Percentiles rank a stretch among this genome's conserved stretches.
Evolutionary conservation across 2,329 filamentous ascomycete genomes (phyloP).

Genomic region (Epichloe sibirici): DNA sequence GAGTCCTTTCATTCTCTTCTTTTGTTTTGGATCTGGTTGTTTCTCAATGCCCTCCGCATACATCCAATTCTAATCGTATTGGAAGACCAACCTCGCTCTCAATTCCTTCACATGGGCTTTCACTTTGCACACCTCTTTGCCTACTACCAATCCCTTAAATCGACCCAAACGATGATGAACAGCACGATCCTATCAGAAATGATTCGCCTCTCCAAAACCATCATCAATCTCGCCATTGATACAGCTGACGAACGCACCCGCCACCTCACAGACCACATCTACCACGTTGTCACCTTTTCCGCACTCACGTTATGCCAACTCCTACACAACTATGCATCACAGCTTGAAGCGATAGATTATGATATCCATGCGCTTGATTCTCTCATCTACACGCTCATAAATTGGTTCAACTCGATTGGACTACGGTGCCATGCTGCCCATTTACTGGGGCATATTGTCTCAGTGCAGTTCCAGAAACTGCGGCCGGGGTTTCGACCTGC

Average conservation of each 20-base stretch:
- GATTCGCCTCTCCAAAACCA: conserved; percentile 11
- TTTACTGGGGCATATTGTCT: conserved; percentile 14
- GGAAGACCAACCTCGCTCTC: conserved; percentile 15
- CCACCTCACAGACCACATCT: conserved; percentile 19
- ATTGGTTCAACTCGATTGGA: conserved; percentile 15
- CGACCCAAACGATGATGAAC: conserved; percentile 7
- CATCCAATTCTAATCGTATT: neutral
- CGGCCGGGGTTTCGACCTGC: neutral
- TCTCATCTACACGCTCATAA: conserved; percentile 10
- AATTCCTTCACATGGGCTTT: conserved; percentile 19
- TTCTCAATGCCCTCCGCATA: neutral
- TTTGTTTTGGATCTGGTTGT: too few relatives aligned
- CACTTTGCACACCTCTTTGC: conserved; percentile 16
- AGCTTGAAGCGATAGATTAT: conserved; percentile 7
- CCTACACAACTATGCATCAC: conserved; percentile 12
- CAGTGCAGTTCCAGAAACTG: conserved; percentile 12
- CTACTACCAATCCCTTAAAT: conserved; percentile 13
- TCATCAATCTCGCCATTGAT: conserved; percentile 18
- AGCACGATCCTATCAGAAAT: conserved; percentile 12
- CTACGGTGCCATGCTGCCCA: conserved; percentile 14
- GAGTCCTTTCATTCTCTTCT: too few relatives aligned
- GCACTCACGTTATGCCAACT: conserved; percentile 14
- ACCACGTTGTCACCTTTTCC: conserved; percentile 17
- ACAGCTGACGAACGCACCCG: conserved; percentile 16
- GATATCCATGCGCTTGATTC: conserved; percentile 9